Conservation (phyloP, 768 basidiomycete species). For the Pleurotus citrinopileatus region DNA sequence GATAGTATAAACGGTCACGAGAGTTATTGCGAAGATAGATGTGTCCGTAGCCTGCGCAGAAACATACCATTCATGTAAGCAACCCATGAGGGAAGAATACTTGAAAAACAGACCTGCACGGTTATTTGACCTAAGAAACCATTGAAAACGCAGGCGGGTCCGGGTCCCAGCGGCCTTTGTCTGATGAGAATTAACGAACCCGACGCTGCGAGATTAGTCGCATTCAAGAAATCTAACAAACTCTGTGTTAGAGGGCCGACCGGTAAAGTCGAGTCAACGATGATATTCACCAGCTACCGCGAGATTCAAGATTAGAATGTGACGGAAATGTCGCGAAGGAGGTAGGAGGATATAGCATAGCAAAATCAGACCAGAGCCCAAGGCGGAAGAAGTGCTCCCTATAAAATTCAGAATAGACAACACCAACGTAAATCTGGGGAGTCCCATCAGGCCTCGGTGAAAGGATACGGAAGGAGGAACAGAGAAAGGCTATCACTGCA, state of each 20-base stretch:
- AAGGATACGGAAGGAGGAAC: no score
- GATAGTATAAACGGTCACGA: conserved; percentile 4
- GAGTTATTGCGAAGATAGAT: conserved; percentile 8
- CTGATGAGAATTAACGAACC: conserved; percentile 9
- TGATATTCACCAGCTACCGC: conserved; percentile 11
- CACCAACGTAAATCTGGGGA: neutral
- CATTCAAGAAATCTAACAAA: conserved; percentile 11
- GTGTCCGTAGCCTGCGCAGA: conserved; percentile 13
- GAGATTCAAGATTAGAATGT: conserved; percentile 15
- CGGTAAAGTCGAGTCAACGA: neutral
- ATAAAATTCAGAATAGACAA: conserved; percentile 7
- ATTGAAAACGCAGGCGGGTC: conserved; percentile 11
- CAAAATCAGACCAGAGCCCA: conserved; percentile 14
- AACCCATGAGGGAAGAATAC: neutral
- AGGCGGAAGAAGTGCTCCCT: conserved; percentile 7
- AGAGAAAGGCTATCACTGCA: no score
- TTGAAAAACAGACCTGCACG: conserved; percentile 11
- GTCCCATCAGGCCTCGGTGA: neutral
- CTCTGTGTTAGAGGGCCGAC: neutral
- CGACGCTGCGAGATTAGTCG: conserved; percentile 6
- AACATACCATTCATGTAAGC: neutral
- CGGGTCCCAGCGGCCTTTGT: neutral
- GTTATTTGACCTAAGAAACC: conserved; percentile 13
- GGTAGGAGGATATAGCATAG: conserved; percentile 15
- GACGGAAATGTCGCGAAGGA: conserved; percentile 13